Base-by-base conservation (phyloP, 129 eudicot genomes). In the Artemisia tridentata region DNA sequence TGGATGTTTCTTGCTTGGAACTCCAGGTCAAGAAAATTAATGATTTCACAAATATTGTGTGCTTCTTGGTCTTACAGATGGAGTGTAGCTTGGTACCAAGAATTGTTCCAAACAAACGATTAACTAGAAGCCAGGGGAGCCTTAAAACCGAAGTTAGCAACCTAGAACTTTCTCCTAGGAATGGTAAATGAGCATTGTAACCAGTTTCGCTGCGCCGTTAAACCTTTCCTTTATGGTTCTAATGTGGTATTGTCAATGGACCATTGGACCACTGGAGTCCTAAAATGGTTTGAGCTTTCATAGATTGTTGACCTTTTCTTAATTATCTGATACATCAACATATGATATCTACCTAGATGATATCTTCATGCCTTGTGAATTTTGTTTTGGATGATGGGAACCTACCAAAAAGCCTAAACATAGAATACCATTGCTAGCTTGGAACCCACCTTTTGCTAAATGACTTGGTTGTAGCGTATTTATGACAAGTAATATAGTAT, bases 11-110 rank as follows among this genome's bases (percentile, higher is more conserved):
- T 34, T 69, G 51, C 63, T n/a, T 53, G 29, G 63, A 38, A 38
- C 45, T 34, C 45, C 45, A 38, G 45, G 45, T 55, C 43, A 54
- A n/a, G 21, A 69, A 55, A 29, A 15, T 71, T 45, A 46, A 59
- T 45, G 46, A 57, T 15, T 41, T 56, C 67, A 71, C 75, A 59
- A 14, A 72, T 72, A 72, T 72, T 18, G 61, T 60, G 68, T 72
- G 76, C 13, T 72, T 60, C 68, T 66, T 71, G 75, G 68, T 72
- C 68, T 72, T 72, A 72, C 76, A 72, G 76, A 72, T 60, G 76
- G 60, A 60, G 59, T 72, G 47, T 72, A 0, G 31, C 49, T 1
- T 11, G 25, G 21, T 23, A 72, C 29, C 31, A 59, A 72, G 68
- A 72, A 27, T 58, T 58, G 74, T 18, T 70, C 43, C 65, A 7